phyloP scores from a whole-genome alignment of 805 yeast species.

The Metschnikowia noctiluminum region DNA sequence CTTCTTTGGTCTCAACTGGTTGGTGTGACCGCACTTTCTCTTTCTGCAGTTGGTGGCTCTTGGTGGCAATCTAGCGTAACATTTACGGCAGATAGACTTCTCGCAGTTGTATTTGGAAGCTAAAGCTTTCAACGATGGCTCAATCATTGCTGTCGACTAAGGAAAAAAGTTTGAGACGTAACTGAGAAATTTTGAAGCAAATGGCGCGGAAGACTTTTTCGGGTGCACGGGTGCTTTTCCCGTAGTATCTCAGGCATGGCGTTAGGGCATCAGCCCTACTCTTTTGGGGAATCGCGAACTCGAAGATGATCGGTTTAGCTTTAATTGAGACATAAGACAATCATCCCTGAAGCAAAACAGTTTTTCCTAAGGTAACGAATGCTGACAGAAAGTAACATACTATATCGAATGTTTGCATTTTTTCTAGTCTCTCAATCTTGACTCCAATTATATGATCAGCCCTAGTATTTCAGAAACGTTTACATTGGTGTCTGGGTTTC shows the following conservation, averaged over 20 bases:
- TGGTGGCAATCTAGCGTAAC: slow-evolving; percentile 99
- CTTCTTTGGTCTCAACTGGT: slow-evolving; percentile 99
- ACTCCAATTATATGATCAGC: too few relatives aligned
- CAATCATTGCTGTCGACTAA: slow-evolving; percentile 59
- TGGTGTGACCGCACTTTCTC: slow-evolving; percentile 99
- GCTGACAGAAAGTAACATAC: too few relatives aligned
- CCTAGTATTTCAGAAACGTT: too few relatives aligned
- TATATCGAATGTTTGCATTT: too few relatives aligned
- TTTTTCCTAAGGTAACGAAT: too few relatives aligned
- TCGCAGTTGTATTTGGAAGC: slow-evolving; percentile 99
- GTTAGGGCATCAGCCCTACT: slow-evolving; percentile 13
- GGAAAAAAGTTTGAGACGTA: slow-evolving; percentile 8
- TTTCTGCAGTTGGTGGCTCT: slow-evolving; percentile 99
- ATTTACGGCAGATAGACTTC: slow-evolving; percentile 97
- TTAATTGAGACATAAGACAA: too few relatives aligned
- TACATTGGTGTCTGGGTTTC: too few relatives aligned
- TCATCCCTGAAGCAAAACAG: too few relatives aligned
- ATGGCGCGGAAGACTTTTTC: slow-evolving; percentile 14
- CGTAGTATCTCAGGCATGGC: neutral
- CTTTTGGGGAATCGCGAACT: neutral
- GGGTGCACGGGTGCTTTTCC: slow-evolving; percentile 12
- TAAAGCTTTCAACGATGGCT: slow-evolving; percentile 98
- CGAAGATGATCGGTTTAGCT: too few relatives aligned
- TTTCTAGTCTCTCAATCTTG: too few relatives aligned
- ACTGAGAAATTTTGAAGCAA: slow-evolving; percentile 11